Evolutionary conservation across 148 eudicot genomes (phyloP), one percentile per base, ranked within the genome.

Genomic region (Euryodendron excelsum): DNA sequence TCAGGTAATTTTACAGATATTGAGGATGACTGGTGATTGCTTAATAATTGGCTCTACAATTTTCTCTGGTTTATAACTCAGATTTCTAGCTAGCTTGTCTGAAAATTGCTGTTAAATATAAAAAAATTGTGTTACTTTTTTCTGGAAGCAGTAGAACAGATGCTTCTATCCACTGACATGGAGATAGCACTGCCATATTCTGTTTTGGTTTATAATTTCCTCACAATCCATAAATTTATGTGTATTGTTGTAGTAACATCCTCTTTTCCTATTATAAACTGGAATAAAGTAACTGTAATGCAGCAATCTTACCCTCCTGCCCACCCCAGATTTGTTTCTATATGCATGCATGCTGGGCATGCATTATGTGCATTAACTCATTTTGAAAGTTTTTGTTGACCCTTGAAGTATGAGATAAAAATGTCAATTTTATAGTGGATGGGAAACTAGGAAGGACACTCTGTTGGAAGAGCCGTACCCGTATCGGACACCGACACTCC

Each of bases 1-100:
- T 75, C 92, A 92, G 98, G 98, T 92, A 89, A 58, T 61, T 47
- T 33, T 0, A 39, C 45, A 14, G 14, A 33, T 55, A n/a, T 55
- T n/a, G 44, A 15, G 31, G 27, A 21, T 66, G 69, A 61, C 6
- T 53, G 33, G 62, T 33, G 37, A 60, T 73, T 74, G 67, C 68
- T 65, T 66, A 44, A 61, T 0, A 65, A 12, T 39, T 64, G 15
- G 15, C 50, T 59, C 33, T 17, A 30, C 9, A 41, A 44, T 33
- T 44, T 76, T 45, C 60, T 28, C 34, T 12, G 8, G 63, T 76
- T 2, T 63, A 44, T 62, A 30, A 27, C 44, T 47, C 15, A 52
- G 30, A 44, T 76, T 30, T 69, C 70, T 45, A 23, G 56, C 23
- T 30, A 61, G 20, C 9, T 41, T 75, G 9, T 61, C 3, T 25